These are phyloP conservation scores for Ceratobasidium sp. DNA, from an alignment of 1,284 basidiomycete species.

Conservation along the genomic window DNA sequence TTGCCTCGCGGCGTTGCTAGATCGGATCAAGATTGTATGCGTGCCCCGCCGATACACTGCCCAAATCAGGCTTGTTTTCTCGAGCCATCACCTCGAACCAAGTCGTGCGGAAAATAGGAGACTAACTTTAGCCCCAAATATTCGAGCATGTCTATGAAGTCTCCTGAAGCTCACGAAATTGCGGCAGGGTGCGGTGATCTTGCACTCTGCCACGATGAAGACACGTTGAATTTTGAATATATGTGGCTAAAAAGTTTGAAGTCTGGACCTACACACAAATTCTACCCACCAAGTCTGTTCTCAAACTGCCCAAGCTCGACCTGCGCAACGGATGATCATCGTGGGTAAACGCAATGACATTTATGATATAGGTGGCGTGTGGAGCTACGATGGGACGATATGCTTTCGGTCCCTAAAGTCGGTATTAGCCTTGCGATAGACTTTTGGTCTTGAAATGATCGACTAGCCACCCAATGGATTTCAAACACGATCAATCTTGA, in stretches of 20 bases:
- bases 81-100: neutral
- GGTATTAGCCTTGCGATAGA: neutral
- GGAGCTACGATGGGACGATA: neutral
- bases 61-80: conserved; percentile 1
- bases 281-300: neutral
- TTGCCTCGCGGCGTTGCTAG: conserved; percentile 41
- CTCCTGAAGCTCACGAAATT: neutral
- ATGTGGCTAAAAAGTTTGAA: conserved; percentile 4
- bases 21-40: conserved; percentile 43
- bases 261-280: conserved; percentile 3
- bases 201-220: conserved; percentile 19
- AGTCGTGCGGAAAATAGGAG: neutral
- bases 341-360: neutral
- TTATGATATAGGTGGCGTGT: neutral
- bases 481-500: neutral
- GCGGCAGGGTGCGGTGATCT: conserved; percentile 27
- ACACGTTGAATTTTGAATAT: conserved; percentile 27
- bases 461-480: neutral
- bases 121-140: neutral
- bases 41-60: neutral
- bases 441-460: neutral
- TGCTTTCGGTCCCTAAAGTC: neutral
- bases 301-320: neutral
- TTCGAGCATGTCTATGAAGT: neutral
- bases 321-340: conserved; percentile 4